These are phyloP conservation scores for Cercospora brassicicola DNA, from an alignment of 2,329 filamentous ascomycete genomes.

Conservation along the genomic window DNA sequence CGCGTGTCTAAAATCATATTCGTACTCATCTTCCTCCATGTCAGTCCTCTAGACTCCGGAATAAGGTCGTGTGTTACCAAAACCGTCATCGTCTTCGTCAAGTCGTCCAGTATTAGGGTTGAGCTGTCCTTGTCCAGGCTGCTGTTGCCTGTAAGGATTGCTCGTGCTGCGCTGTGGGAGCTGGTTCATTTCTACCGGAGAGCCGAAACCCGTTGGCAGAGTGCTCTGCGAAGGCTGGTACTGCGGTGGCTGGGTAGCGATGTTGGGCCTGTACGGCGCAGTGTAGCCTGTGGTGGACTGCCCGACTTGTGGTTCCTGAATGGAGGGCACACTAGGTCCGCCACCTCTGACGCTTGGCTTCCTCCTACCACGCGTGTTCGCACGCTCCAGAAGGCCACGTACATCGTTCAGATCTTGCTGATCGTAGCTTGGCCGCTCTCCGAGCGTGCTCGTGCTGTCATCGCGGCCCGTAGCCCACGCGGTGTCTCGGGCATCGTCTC, in stretches of 20 bases:
- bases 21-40: neutral
- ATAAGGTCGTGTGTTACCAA: slow-evolving; percentile 23
- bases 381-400: slow-evolving; percentile 47
- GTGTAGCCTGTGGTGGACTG: slow-evolving; percentile 12
- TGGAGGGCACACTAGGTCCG: slow-evolving; percentile 33
- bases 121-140: slow-evolving; percentile 4
- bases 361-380: slow-evolving; percentile 48
- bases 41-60: slow-evolving; percentile 24
- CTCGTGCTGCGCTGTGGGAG: slow-evolving; percentile 27
- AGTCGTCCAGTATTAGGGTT: slow-evolving; percentile 11
- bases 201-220: slow-evolving; percentile 14
- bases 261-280: slow-evolving; percentile 14
- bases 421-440: slow-evolving; percentile 46
- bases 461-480: slow-evolving; percentile 47
- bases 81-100: slow-evolving; percentile 28
- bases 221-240: slow-evolving; percentile 20
- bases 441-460: slow-evolving; percentile 38
- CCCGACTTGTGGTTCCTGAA: slow-evolving; percentile 29
- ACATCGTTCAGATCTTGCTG: slow-evolving; percentile 51
- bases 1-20: neutral
- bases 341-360: slow-evolving; percentile 31
- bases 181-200: slow-evolving; percentile 28
- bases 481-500: slow-evolving; percentile 44
- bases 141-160: slow-evolving; percentile 28
- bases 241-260: slow-evolving; percentile 14